Conservation (phyloP, 1,284 basidiomycete genomes). For the Cutaneotrichosporon spelunceum region DNA sequence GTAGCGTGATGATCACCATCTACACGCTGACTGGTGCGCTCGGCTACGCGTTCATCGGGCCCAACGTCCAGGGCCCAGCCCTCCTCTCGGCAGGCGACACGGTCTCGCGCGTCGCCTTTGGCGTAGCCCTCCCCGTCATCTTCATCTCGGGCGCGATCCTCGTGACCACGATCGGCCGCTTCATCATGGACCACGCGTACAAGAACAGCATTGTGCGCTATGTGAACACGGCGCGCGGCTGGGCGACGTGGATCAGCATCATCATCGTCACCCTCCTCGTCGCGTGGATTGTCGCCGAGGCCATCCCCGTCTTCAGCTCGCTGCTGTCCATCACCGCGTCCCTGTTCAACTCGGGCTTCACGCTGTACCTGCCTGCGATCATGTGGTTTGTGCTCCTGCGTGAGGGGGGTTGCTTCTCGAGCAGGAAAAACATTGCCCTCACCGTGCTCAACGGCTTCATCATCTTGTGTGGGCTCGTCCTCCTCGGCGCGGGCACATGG, state of each 20-base stretch:
- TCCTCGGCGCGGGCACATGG: conserved; percentile 19
- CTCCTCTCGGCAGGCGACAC: conserved; percentile 20
- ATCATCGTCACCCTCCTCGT: conserved; percentile 8
- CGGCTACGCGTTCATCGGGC: conserved; percentile 25
- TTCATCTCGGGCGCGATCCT: conserved; percentile 25
- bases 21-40: conserved; percentile 38
- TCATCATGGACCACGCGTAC: conserved; percentile 18
- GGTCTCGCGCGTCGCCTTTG: conserved; percentile 21
- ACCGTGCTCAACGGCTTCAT: conserved; percentile 14
- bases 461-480: conserved; percentile 18
- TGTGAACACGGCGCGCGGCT: conserved; percentile 39
- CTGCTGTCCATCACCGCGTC: conserved; percentile 38
- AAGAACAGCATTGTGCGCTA: conserved; percentile 27
- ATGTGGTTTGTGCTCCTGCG: conserved; percentile 26
- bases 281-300: conserved; percentile 24
- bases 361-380: conserved; percentile 20
- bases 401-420: conserved; percentile 18
- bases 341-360: conserved; percentile 23
- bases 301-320: conserved; percentile 42
- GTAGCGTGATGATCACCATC: conserved; percentile 31
- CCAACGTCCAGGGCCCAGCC: conserved; percentile 16
- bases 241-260: conserved; percentile 55
- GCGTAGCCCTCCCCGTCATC: conserved; percentile 25
- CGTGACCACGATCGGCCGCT: conserved; percentile 18
- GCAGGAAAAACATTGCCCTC: conserved; percentile 16